Evolutionary conservation across 306 rosid species (phyloP).

Genomic region (Fagus sylvatica): DNA sequence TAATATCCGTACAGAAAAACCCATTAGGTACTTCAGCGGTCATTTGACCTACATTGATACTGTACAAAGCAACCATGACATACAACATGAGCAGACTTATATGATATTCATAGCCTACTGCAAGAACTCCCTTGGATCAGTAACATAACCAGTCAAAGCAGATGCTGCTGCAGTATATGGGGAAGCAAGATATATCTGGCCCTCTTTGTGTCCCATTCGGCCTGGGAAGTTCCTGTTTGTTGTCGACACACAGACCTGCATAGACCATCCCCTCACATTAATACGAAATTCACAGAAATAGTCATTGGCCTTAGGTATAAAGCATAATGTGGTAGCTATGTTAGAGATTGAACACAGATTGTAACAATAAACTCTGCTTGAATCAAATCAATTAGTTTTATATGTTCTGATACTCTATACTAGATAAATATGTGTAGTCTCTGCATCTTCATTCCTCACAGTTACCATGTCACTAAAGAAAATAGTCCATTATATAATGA

Average conservation of each 20-base stretch:
- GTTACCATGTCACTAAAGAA: not conserved
- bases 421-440: no score
- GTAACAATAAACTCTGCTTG: not conserved
- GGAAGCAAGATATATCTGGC: conserved; percentile 87
- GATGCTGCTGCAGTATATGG: conserved; percentile 98
- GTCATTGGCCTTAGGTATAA: not conserved
- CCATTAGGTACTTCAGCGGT: no score
- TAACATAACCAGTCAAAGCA: conserved; percentile 89
- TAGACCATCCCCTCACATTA: no score
- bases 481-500: not conserved
- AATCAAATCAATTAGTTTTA: no score
- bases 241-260: conserved; percentile 87
- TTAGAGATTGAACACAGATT: no score
- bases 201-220: conserved; percentile 97
- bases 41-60: not conserved
- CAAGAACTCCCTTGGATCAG: conserved; percentile 96
- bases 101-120: conserved; percentile 32
- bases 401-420: no score
- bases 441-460: no score
- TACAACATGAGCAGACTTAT: not conserved
- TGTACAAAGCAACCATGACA: not conserved
- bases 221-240: conserved; percentile 96
- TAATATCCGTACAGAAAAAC: not conserved
- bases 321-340: not conserved
- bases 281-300: not conserved